Base-by-base conservation (phyloP, 768 basidiomycete genomes). In the Fistulinella prunicolor region DNA sequence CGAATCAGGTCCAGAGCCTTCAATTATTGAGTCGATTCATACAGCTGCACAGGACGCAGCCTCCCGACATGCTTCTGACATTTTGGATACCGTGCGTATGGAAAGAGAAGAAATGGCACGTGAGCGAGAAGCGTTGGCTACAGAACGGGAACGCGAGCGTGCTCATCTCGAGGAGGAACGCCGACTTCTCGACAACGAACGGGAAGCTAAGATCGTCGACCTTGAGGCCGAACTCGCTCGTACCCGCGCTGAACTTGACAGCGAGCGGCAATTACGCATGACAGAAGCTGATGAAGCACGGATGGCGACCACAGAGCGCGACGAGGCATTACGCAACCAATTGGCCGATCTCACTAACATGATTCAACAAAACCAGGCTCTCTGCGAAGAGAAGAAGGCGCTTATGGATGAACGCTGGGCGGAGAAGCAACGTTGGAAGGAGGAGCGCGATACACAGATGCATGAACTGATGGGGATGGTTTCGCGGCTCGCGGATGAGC, bases 321-420 rank as follows among this genome's bases (percentile, higher is more conserved):
- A 84, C 51, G 81, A 85, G 13, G 74, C 68, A 8, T 63, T 87
- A 36, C 73, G 80, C 28, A 70, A 64, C 32, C 87, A 89, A 54
- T 65, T 93, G 13, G 69, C 63, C 5, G 88, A 91, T 50, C 79
- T 93, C 53, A 84, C 89, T 1, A 83, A 85, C 52, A 62, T 89
- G 44, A 72, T 91, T 13, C 81, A 86, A 47, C 81, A 84, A 48
- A 84, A 88, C 47, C 72, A 78, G 2, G 77, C 82, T 28, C 73
- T 77, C 41, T 75, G 77, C 29, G 77, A 80, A 24, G 69, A 73
- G 55, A 86, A 89, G 71, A 82, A 73, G 48, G 73, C 75, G 12
- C 47, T 78, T 16, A 73, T 76, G 70, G 85, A 90, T 14, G 69
- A 79, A 34, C 77, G 83, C 28, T 87, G 78, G 73, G 72, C 70